A percentile compares a stretch with the other conserved stretches of the same genome.
phyloP scores from a whole-genome alignment of 2,329 filamentous ascomycete species.

The Pestalotiopsis sp. region DNA sequence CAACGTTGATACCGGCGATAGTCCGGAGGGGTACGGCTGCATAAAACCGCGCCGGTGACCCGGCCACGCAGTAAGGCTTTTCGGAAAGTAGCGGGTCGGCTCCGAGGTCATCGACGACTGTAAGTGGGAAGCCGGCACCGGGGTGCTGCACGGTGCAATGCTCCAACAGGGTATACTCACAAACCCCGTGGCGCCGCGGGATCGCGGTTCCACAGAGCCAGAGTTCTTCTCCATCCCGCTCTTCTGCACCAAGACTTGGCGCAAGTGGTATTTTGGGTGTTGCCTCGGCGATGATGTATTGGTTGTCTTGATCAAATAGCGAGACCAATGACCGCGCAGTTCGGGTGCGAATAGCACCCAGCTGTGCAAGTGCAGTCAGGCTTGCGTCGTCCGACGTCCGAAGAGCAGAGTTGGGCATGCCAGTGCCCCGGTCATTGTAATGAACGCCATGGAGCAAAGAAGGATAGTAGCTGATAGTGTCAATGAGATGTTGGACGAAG shows the following conservation, averaged over 20 bases:
- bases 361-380: constrained; percentile 53
- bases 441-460: background rate
- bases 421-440: background rate
- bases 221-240: constrained; percentile 14
- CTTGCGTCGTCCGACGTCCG: constrained; percentile 29
- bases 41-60: constrained; percentile 20
- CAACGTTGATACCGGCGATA: constrained; percentile 18
- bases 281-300: constrained; percentile 56
- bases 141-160: background rate
- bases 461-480: background rate
- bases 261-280: constrained; percentile 41
- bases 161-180: constrained; percentile 26
- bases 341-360: constrained; percentile 45
- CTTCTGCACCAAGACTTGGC: constrained; percentile 2
- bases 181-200: constrained; percentile 31
- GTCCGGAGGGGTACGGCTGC: constrained; percentile 20
- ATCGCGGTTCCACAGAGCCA: constrained; percentile 33
- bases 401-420: background rate
- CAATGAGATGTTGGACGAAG: background rate
- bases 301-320: constrained; percentile 49
- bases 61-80: constrained; percentile 15
- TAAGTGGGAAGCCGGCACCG: constrained; percentile 30
- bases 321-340: constrained; percentile 48
- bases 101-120: constrained; percentile 35
- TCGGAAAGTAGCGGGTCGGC: constrained; percentile 30